Evolutionary conservation across 768 basidiomycete species (phyloP).

Genomic region (Phaffia australis): DNA sequence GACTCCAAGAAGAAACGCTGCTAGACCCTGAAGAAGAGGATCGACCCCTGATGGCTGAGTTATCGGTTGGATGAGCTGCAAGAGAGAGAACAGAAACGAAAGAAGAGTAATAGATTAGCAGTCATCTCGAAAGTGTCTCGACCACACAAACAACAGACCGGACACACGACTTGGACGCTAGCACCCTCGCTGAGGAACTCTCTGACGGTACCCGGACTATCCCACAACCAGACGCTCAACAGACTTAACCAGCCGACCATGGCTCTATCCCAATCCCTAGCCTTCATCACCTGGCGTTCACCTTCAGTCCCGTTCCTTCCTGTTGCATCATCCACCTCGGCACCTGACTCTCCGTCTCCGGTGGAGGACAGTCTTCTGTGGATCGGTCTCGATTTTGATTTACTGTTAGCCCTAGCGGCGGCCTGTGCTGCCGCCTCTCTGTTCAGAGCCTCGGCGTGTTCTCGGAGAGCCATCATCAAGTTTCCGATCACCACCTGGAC

Average conservation of each 20-base stretch:
- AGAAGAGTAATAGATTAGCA: neutral
- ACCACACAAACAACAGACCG: neutral
- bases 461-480: slow-evolving; percentile 72
- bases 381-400: too few species aligned
- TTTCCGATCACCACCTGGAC: slow-evolving; percentile 83
- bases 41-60: slow-evolving; percentile 81
- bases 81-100: neutral
- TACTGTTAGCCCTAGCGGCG: neutral
- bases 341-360: neutral
- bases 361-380: too few species aligned
- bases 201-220: slow-evolving; percentile 73
- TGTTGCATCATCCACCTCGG: slow-evolving; percentile 1
- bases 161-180: slow-evolving; percentile 74
- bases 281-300: slow-evolving; percentile 43
- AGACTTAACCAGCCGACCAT: slow-evolving; percentile 75
- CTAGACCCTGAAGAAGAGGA: slow-evolving; percentile 74
- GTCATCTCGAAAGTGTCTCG: neutral
- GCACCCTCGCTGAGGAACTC: slow-evolving; percentile 80
- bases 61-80: slow-evolving; percentile 83
- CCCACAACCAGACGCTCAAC: slow-evolving; percentile 91
- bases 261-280: slow-evolving; percentile 76
- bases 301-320: slow-evolving; percentile 30
- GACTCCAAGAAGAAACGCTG: slow-evolving; percentile 78
- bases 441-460: slow-evolving; percentile 41
- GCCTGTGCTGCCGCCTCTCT: slow-evolving; percentile 49